These are phyloP conservation scores for Cucurbita ficifolia DNA, from an alignment of 306 rosid genomes.

Conservation along the genomic window DNA sequence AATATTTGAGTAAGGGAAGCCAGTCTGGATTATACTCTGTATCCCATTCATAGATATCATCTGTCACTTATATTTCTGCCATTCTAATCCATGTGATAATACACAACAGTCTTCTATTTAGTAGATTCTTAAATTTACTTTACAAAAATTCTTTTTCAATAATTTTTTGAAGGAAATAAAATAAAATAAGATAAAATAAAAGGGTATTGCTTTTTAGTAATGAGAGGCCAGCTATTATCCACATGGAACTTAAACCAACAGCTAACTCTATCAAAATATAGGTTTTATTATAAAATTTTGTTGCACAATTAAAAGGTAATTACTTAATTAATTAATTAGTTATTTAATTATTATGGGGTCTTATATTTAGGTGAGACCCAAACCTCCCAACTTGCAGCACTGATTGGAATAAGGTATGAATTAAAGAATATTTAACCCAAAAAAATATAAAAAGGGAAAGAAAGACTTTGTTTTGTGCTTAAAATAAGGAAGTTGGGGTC, in stretches of 20 bases:
- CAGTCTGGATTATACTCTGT: neutral
- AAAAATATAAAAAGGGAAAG: neutral
- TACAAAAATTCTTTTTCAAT: neutral
- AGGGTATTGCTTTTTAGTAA: neutral
- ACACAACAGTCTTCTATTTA: too few species aligned
- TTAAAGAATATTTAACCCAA: neutral
- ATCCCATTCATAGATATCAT: neutral
- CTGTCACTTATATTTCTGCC: neutral
- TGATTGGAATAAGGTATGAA: neutral
- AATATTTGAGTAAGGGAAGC: neutral
- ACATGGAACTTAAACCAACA: neutral
- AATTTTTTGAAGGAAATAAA: too few species aligned
- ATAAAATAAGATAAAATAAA: too few species aligned
- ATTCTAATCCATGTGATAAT: neutral
- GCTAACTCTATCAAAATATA: neutral
- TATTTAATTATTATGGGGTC: neutral
- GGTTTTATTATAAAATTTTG: neutral
- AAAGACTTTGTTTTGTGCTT: neutral
- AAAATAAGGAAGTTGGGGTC: neutral
- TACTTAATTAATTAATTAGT: neutral
- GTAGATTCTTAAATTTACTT: neutral
- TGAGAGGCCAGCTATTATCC: neutral
- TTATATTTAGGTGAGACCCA: neutral
- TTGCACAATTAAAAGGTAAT: neutral
- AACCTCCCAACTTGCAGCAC: conserved; percentile 2